Percentiles rank a stretch among this genome's conserved stretches.
Conservation (phyloP, 1,284 basidiomycete species). For the Somion occarium region DNA sequence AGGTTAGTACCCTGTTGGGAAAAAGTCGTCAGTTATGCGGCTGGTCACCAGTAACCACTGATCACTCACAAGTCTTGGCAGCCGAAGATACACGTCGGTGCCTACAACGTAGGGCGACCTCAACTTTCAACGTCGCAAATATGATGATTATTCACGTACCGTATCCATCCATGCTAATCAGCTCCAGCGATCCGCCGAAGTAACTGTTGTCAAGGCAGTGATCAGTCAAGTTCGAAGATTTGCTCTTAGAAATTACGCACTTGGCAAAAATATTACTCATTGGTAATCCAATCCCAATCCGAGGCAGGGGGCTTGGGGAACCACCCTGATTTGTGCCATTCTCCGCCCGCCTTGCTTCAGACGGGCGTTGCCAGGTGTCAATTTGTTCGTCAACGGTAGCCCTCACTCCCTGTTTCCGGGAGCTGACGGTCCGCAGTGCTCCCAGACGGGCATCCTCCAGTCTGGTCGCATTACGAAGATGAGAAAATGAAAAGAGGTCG, state of each 20-base stretch:
- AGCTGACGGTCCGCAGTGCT: slow-evolving; percentile 63
- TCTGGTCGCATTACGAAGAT: slow-evolving; percentile 67
- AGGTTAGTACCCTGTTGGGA: slow-evolving; percentile 68
- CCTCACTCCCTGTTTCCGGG: slow-evolving; percentile 56
- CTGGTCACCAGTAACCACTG: neutral
- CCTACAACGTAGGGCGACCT: slow-evolving; percentile 36
- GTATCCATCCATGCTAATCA: slow-evolving; percentile 83
- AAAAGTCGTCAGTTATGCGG: slow-evolving; percentile 5
- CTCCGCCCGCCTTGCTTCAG: slow-evolving; percentile 26
- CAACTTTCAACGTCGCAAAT: neutral
- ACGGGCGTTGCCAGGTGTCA: slow-evolving; percentile 37
- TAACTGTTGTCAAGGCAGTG: slow-evolving; percentile 39
- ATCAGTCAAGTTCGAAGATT: neutral
- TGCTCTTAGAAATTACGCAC: slow-evolving; percentile 33
- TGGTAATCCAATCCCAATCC: slow-evolving; percentile 76
- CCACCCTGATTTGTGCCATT: slow-evolving; percentile 26
- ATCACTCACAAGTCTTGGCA: slow-evolving; percentile 72
- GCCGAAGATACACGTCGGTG: slow-evolving; percentile 75
- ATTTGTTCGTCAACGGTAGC: slow-evolving; percentile 78
- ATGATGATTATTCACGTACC: slow-evolving; percentile 39
- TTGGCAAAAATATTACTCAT: slow-evolving; percentile 85
- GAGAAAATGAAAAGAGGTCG: slow-evolving; percentile 81
- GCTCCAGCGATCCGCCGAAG: slow-evolving; percentile 76
- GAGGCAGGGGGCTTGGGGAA: slow-evolving; percentile 49
- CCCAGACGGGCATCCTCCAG: slow-evolving; percentile 64